Conservation (phyloP, 2,329 filamentous ascomycete species). For the Colletotrichum australisinense region DNA sequence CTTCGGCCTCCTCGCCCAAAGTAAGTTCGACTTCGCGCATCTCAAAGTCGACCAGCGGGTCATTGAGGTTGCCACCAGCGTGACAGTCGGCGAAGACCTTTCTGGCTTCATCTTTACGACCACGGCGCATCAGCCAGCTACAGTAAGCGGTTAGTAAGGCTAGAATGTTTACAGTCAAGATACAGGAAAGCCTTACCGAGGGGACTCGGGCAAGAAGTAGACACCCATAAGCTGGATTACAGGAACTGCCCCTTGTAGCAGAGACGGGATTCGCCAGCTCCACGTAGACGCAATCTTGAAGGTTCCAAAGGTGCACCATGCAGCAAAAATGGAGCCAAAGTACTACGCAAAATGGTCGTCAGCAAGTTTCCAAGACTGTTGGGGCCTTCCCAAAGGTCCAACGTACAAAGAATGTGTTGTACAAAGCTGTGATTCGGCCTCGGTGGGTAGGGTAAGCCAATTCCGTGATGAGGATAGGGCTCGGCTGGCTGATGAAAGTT, state of each 20-base stretch:
- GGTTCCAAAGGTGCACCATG: conserved; percentile 43
- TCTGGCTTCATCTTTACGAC: conserved; percentile 62
- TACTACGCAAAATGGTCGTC: conserved; percentile 41
- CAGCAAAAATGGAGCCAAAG: conserved; percentile 46
- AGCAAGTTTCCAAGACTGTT: neutral
- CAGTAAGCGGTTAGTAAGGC: neutral
- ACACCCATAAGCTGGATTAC: conserved; percentile 18
- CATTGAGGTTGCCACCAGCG: conserved; percentile 55
- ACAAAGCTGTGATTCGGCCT: conserved; percentile 48
- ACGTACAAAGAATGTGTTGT: conserved; percentile 52
- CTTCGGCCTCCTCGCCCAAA: conserved; percentile 62
- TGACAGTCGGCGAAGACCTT: conserved; percentile 67
- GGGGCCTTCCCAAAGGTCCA: too few species aligned
- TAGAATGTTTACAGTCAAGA: neutral
- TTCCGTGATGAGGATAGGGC: conserved; percentile 48
- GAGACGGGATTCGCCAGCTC: conserved; percentile 42
- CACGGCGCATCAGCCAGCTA: conserved; percentile 69
- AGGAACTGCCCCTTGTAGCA: conserved; percentile 54
- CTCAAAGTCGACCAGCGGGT: conserved; percentile 42
- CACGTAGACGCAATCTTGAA: conserved; percentile 46
- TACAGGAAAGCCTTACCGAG: conserved; percentile 39
- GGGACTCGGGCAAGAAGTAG: conserved; percentile 66
- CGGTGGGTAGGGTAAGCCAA: conserved; percentile 49
- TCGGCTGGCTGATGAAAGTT: conserved; percentile 43
- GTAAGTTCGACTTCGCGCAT: conserved; percentile 55